Evolutionary conservation across 345 rosid genomes (phyloP), one percentile per base, ranked within the genome.

Genomic region (Toxicodendron radicans): DNA sequence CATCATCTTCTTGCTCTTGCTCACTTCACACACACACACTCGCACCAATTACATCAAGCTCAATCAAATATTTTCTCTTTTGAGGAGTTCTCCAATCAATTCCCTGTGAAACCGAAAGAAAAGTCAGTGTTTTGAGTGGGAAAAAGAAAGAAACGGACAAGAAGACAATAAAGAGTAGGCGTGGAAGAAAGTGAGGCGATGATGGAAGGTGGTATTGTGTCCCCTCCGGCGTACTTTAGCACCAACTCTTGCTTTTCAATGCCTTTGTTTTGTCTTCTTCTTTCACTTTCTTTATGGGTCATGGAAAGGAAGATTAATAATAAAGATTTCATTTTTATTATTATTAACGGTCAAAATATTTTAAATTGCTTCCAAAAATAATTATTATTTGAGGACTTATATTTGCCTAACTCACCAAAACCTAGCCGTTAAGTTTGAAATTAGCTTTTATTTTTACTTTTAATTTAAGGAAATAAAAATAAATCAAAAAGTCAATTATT

Each of bases 1-100:
- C 90, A 84, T 87, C 82, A 86, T 84, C 45, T 43, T 66, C 18
- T 18, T 24, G 48, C 8, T 70, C 51, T 5, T 30, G 30, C 18
- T 58, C 43, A 10, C 57, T 38, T 71, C 57, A 46, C 65, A 9
- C 30, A 38, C 35, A 56, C n/a, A n/a, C n/a, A n/a, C n/a, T n/a
- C n/a, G 5, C 1, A 12, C 7, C 33, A 66, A 66, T 7, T 23
- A 16, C 23, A 16, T 3, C 5, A 32, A 61, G 2, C 65, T 38
- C 43, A 38, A 38, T 5, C 43, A 38, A 38, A 38, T 5, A 5
- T 6, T 38, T 38, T 38, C 8, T 38, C 8, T 7, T 38, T 6
- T 6, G 43, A 7, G 43, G 17, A 17, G 43, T 73, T 35, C 1
- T 38, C 51, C 57, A 49, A 45, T 58, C 18, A 38, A 38, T 69